These are phyloP conservation scores for Ceratocystis harringtonii DNA, from an alignment of 2,329 filamentous ascomycete genomes.

Conservation along the genomic window DNA sequence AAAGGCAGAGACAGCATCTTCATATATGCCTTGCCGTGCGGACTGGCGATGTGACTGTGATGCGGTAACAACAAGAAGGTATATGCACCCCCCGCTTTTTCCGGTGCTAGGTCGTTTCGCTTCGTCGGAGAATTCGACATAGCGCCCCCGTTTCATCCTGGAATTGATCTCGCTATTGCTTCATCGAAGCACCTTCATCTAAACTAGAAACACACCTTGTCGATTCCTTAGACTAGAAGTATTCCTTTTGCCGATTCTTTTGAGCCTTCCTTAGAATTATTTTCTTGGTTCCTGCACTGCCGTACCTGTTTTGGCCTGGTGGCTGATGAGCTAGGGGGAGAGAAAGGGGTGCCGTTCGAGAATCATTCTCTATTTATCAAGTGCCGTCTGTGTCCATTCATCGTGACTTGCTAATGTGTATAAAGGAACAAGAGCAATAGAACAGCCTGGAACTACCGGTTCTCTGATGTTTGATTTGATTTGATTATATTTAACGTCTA, in stretches of 20 bases:
- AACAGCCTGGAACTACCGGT: background rate
- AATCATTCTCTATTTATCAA: background rate
- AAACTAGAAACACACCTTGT: slow-evolving; percentile 3
- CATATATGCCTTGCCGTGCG: background rate
- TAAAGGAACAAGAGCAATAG: background rate
- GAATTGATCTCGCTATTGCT: slow-evolving; percentile 11
- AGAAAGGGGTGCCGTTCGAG: background rate
- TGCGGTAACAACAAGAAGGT: background rate
- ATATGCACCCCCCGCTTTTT: background rate
- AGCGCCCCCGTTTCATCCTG: background rate
- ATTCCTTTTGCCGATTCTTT: background rate
- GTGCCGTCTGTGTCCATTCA: slow-evolving; percentile 1
- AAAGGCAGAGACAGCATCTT: background rate
- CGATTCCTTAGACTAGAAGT: background rate
- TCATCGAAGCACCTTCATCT: slow-evolving; percentile 9
- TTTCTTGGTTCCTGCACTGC: background rate
- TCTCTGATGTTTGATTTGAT: too few species aligned
- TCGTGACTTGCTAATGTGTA: background rate
- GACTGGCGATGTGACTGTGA: background rate
- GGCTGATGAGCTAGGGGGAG: background rate
- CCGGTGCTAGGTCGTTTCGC: slow-evolving; percentile 2
- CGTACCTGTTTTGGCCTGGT: background rate
- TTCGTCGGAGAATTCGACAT: slow-evolving; percentile 8
- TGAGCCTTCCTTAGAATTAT: background rate
- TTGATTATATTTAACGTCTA: too few species aligned